These are phyloP conservation scores for Paecilomyces sp. DNA, from an alignment of 2,329 filamentous ascomycete genomes.

Conservation along the genomic window DNA sequence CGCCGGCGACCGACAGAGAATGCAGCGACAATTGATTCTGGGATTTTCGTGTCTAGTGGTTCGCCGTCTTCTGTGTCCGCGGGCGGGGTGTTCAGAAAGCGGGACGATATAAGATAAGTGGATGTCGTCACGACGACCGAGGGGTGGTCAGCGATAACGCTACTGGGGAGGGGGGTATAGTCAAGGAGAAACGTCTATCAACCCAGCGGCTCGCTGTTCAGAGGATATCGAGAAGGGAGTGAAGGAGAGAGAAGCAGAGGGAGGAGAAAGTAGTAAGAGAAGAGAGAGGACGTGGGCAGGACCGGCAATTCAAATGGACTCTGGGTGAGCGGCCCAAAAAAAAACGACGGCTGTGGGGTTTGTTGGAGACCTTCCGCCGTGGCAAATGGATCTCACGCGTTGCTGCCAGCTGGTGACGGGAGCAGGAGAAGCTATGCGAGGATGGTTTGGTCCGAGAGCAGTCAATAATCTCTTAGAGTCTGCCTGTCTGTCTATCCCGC, in stretches of 20 bases:
- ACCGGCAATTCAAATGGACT: constrained; percentile 14
- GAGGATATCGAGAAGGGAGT: constrained; percentile 3
- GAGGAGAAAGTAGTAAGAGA: constrained; percentile 9
- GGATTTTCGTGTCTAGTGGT: not conserved
- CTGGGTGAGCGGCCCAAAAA: constrained; percentile 11
- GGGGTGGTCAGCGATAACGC: constrained; percentile 14
- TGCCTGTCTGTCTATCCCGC: constrained; percentile 6
- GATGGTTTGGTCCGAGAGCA: constrained; percentile 4
- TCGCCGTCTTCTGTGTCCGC: constrained; percentile 1
- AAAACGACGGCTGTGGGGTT: constrained; percentile 3
- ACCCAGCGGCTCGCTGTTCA: constrained; percentile 13
- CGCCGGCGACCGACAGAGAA: constrained; percentile 36
- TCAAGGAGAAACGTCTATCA: constrained; percentile 4
- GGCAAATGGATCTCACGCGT: not conserved
- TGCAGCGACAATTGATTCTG: constrained; percentile 14
- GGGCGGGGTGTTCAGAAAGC: constrained; percentile 12
- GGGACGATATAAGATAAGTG: constrained; percentile 10
- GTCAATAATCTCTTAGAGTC: constrained; percentile 1
- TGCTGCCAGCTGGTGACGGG: not conserved
- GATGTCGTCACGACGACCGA: constrained; percentile 18
- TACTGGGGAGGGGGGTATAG: constrained; percentile 5
- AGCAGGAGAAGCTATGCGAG: not conserved
- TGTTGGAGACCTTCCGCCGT: not conserved
- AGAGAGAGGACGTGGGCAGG: constrained; percentile 11
- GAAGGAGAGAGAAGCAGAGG: constrained; percentile 9